phyloP scores from a whole-genome alignment of 495 filamentous ascomycete genomes.

The Xylaria palmicola region DNA sequence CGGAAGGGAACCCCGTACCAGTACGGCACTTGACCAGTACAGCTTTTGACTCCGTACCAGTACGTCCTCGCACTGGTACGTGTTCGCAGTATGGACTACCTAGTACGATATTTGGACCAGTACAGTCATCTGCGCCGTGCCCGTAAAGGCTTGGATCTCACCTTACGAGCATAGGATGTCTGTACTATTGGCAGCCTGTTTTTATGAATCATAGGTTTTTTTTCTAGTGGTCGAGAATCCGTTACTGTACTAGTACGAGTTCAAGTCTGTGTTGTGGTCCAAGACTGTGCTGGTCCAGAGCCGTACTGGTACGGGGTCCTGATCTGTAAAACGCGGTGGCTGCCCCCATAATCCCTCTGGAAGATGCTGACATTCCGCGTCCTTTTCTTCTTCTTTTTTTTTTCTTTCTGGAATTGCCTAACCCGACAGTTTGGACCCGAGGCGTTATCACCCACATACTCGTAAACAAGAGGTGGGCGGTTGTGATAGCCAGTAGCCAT shows the following conservation, averaged over 20 bases:
- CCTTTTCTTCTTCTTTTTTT: neutral
- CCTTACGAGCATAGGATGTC: no score
- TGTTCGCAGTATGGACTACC: neutral
- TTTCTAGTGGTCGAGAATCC: no score
- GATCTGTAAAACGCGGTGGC: no score
- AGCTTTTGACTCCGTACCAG: neutral
- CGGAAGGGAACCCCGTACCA: neutral
- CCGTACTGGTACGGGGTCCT: no score
- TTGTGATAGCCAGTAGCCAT: neutral
- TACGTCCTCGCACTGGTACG: neutral
- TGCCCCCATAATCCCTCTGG: neutral
- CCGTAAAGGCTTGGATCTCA: no score
- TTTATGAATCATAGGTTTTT: no score
- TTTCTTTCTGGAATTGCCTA: neutral
- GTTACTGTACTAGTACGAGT: no score
- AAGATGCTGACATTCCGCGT: neutral
- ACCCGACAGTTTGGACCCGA: constrained; percentile 9
- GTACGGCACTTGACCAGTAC: neutral
- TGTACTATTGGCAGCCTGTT: no score
- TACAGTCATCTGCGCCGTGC: no score
- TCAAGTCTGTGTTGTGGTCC: no score
- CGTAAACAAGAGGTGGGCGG: neutral
- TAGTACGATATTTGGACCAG: neutral
- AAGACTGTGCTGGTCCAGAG: no score
- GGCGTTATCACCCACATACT: neutral